phyloP scores from a whole-genome alignment of 192 early-diverging fungal genomes.

The Lobosporangium transversale region DNA sequence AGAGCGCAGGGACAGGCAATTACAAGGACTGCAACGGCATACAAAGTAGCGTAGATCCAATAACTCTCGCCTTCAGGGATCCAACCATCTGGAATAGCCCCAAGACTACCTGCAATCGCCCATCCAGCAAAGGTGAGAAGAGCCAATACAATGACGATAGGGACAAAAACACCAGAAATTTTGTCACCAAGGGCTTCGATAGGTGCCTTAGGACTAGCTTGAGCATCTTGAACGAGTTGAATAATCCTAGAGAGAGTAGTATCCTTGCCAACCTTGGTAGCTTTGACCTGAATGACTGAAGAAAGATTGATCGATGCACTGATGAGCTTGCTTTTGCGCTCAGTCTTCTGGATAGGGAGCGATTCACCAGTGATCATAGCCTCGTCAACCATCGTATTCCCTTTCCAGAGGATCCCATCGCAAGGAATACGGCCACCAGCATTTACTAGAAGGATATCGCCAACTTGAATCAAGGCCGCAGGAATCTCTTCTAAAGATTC shows the following conservation, averaged over 20 bases:
- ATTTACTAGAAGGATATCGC: conserved; percentile 78
- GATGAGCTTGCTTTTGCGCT: conserved; percentile 59
- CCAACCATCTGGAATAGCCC: conserved; percentile 53
- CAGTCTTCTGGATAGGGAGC: conserved; percentile 66
- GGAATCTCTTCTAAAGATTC: conserved; percentile 31
- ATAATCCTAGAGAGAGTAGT: conserved; percentile 73
- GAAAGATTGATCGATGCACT: conserved; percentile 75
- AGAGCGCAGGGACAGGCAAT: conserved; percentile 81
- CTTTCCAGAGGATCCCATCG: conserved; percentile 69
- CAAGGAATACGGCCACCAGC: conserved; percentile 77
- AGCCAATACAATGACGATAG: conserved; percentile 66
- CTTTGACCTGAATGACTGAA: conserved; percentile 69
- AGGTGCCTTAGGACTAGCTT: conserved; percentile 68
- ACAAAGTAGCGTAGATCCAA: conserved; percentile 62
- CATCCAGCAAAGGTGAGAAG: conserved; percentile 68
- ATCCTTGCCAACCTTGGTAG: conserved; percentile 67
- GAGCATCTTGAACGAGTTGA: conserved; percentile 72
- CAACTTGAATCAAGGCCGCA: conserved; percentile 61
- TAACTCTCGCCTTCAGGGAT: conserved; percentile 57
- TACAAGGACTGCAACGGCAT: conserved; percentile 70
- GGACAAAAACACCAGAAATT: conserved; percentile 71
- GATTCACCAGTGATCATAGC: conserved; percentile 88
- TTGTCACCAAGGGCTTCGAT: conserved; percentile 73
- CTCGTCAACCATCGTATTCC: conserved; percentile 75
- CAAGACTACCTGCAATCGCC: conserved; percentile 51